Evolutionary conservation across 306 rosid genomes (phyloP).

Genomic region (Pterocarpus macrocarpus): DNA sequence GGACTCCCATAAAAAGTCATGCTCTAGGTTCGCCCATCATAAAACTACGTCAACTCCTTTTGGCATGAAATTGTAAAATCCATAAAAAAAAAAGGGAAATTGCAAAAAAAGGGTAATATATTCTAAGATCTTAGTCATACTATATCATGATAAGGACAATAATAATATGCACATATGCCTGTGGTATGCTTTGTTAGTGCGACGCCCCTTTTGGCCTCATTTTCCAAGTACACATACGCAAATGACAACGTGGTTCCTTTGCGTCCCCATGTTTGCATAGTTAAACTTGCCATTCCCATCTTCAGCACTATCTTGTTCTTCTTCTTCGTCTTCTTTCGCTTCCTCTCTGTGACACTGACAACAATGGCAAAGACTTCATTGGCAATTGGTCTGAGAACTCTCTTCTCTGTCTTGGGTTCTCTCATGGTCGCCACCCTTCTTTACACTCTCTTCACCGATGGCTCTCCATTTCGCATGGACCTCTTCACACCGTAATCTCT

Average conservation of each 20-base stretch:
- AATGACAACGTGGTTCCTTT: background rate
- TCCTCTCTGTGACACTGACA: background rate
- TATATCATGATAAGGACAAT: background rate
- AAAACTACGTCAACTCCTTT: too few species aligned
- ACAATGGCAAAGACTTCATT: slow-evolving; percentile 62
- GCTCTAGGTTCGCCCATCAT: too few species aligned
- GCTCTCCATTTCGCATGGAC: slow-evolving; percentile 69
- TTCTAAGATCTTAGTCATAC: too few species aligned
- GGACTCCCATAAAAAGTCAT: too few species aligned
- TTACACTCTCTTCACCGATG: slow-evolving; percentile 68
- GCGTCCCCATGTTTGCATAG: background rate
- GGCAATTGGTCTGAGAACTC: slow-evolving; percentile 52
- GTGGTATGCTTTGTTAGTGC: too few species aligned
- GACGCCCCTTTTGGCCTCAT: too few species aligned
- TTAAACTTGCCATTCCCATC: background rate
- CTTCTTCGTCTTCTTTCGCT: background rate
- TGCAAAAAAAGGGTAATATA: too few species aligned
- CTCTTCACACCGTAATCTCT: slow-evolving; percentile 71
- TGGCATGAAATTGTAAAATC: too few species aligned
- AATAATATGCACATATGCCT: background rate
- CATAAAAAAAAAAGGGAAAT: too few species aligned
- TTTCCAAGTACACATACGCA: too few species aligned
- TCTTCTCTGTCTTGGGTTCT: slow-evolving; percentile 60
- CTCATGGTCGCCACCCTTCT: slow-evolving; percentile 63
- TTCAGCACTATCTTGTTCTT: background rate